A percentile compares a stretch with the other conserved stretches of the same genome.
Evolutionary conservation across 768 basidiomycete genomes (phyloP).

Genomic region (Lentinula raphanica): DNA sequence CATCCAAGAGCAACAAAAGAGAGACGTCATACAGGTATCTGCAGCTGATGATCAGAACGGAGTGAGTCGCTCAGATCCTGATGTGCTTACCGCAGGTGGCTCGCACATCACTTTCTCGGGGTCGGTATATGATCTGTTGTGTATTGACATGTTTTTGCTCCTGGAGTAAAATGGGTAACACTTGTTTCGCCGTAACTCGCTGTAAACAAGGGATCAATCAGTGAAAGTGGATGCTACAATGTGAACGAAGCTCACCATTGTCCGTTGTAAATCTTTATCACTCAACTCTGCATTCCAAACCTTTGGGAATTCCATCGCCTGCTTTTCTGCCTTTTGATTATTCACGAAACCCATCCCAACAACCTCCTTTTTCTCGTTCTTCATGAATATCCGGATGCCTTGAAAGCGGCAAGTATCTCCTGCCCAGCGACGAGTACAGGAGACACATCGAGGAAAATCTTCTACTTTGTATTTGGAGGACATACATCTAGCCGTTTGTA

Average conservation of each 20-base stretch:
- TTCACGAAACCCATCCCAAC: conserved; percentile 69
- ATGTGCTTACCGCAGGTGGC: conserved; percentile 71
- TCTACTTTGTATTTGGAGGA: conserved; percentile 71
- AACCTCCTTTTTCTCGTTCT: conserved; percentile 52
- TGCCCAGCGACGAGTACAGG: conserved; percentile 82
- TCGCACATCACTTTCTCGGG: conserved; percentile 76
- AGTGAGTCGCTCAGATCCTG: conserved; percentile 1
- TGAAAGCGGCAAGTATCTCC: conserved; percentile 87
- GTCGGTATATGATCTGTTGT: conserved; percentile 60
- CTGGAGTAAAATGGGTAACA: conserved; percentile 59
- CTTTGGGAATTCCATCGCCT: conserved; percentile 58
- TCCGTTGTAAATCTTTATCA: conserved; percentile 43
- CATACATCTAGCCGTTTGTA: conserved; percentile 81
- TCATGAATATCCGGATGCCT: conserved; percentile 74
- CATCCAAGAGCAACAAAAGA: conserved; percentile 88
- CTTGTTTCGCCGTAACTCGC: conserved; percentile 62
- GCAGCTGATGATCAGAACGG: conserved; percentile 10
- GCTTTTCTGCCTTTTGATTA: conserved; percentile 50
- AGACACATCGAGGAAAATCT: conserved; percentile 74
- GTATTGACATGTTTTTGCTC: conserved; percentile 60
- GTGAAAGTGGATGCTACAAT: neutral
- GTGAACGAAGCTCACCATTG: conserved; percentile 43
- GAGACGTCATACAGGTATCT: conserved; percentile 94
- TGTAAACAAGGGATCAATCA: conserved; percentile 22
- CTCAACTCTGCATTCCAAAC: conserved; percentile 62